Evolutionary conservation across 2,329 filamentous ascomycete species (phyloP), one percentile per base, ranked within the genome.

Genomic region (Penicillium palitans): DNA sequence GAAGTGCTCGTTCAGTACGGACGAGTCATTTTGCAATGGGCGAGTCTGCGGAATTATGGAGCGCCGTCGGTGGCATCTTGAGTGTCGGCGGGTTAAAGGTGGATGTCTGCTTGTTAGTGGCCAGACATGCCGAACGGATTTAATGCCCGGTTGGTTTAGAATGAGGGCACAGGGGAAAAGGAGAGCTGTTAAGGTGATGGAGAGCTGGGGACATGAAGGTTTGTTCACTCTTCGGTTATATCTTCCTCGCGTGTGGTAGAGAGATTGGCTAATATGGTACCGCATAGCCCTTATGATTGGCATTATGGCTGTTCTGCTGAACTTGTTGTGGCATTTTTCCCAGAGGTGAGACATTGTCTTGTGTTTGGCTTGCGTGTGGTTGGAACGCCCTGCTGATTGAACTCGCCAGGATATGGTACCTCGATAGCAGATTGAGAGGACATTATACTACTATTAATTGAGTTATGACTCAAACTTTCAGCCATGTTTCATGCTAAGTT

Each of bases 1-100:
- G 59, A 74, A 73, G 53, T 78, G 76, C 52, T 74, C 72, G 2
- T 74, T 79, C 45, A 70, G 72, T 8, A 79, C 75, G 5, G 77
- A 79, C 58, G 75, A 75, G 46, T 62, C 69, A 0, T 79, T 79
- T 55, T 79, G 77, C 57, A 76, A 73, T 41, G 61, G 59, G n/a
- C 68, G 73, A n/a, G 73, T 79, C 27, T 68, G 71, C 7, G 61
- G 61, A 4, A 77, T 78, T n/a, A 79, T 79, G 75, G 70, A 74
- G 57, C 71, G 70, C 48, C 65, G 77, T 33, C 71, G 77, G 31
- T 61, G 72, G 47, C 77, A 79, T 69, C 65, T 70, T 6, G 77
- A 79, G 53, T 79, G 77, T 64, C 65, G 58, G 6, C 60, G 64
- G 17, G 61, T 59, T 1, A 50, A 50, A 9, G 67, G 72, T 4